Base-by-base conservation (phyloP, 768 basidiomycete genomes). In the Russula earlei region DNA sequence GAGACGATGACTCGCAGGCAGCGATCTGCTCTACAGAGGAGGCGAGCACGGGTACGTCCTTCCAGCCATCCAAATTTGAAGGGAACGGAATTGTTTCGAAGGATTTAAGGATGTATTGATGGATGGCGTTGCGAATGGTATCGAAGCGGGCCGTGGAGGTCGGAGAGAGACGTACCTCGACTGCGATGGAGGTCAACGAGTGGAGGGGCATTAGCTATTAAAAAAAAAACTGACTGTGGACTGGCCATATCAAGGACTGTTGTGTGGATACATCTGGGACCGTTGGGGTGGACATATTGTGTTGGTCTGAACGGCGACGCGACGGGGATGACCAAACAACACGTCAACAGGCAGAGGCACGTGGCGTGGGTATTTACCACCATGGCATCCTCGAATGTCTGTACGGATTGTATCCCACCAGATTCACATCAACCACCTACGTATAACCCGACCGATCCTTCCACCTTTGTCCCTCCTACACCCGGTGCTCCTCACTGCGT, bases 81-180 rank as follows among this genome's bases (percentile, higher is more conserved):
- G 88, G 85, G 17, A 90, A 74, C 43, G 78, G 75, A 33, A 95
- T 75, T 19, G 81, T 77, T 46, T 83, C 78, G 52, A 84, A 81
- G 10, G 85, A 83, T 17, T 70, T 65, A 17, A 69, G 67, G 40
- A 83, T 71, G 61, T 72, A 89, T 22, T 78, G 67, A 50, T 77
- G 72, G 7, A 93, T 83, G 42, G 79, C 73, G 43, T 73, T 77
- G 53, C 84, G 75, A 58, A 94, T 81, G 25, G 83, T 80, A 55
- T 92, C 88, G 69, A 87, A 81, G 15, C 87, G 83, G 24, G 84
- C 76, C 9, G 85, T 82, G 10, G 88, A 79, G 46, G 78, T 74
- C 15, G 81, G 71, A 41, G 80, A 75, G 27, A 94, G 74, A 48
- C 90, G 83, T 10, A 91, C 90, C 73, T 95, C 92, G 67, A 94